Percentiles rank a stretch among this genome's conserved stretches.
Evolutionary conservation across 345 rosid species (phyloP).

Genomic region (Eucalyptus rudis): DNA sequence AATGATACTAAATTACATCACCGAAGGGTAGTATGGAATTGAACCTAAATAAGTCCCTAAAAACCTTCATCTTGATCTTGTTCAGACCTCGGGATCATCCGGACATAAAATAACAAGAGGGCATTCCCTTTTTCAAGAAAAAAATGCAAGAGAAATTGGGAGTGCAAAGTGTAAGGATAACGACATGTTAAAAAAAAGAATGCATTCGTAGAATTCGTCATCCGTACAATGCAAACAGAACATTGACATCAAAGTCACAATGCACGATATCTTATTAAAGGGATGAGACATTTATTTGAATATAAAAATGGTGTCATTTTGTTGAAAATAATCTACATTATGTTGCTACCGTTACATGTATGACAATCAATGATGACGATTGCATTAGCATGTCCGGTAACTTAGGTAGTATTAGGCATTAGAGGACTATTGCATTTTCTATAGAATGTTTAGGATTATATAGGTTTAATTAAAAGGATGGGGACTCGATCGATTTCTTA

Average conservation of each 20-base stretch:
- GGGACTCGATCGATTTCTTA: background rate
- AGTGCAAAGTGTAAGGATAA: accelerated
- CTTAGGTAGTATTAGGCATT: background rate
- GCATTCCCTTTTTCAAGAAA: too few relatives aligned
- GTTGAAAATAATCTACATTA: background rate
- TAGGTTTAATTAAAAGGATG: background rate
- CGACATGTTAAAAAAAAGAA: too few relatives aligned
- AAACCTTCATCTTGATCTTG: too few relatives aligned
- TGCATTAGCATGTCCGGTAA: accelerated
- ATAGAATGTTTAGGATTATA: background rate
- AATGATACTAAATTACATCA: background rate
- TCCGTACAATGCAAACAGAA: accelerated
- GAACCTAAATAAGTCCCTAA: too few relatives aligned
- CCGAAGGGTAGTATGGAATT: background rate
- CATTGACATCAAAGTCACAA: background rate
- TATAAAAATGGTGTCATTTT: background rate
- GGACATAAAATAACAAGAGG: too few relatives aligned
- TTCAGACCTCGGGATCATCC: too few relatives aligned
- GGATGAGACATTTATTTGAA: background rate
- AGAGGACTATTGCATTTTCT: background rate
- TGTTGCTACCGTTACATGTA: accelerated
- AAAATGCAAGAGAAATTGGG: too few relatives aligned
- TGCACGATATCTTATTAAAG: background rate
- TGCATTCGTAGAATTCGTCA: accelerated
- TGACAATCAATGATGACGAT: accelerated